These are phyloP conservation scores for Rubroboletus pulcherrimus DNA, from an alignment of 768 basidiomycete species.

Conservation along the genomic window DNA sequence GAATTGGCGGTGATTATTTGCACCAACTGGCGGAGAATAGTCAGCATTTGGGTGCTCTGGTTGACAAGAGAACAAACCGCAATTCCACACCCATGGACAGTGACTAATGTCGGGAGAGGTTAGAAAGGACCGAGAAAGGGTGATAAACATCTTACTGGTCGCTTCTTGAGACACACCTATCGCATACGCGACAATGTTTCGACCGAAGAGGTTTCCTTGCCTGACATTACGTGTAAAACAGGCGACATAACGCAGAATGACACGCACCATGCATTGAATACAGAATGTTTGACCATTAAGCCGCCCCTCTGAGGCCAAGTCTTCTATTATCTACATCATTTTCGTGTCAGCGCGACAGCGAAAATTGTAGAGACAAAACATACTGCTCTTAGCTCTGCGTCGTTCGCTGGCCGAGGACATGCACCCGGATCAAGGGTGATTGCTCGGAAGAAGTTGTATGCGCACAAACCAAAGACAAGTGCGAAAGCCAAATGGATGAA, in stretches of 20 bases:
- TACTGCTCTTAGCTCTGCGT: conserved; percentile 85
- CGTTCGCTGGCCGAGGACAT: conserved; percentile 75
- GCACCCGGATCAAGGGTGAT: conserved; percentile 87
- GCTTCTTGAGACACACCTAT: conserved; percentile 83
- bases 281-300: conserved; percentile 97
- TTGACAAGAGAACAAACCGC: conserved; percentile 52
- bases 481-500: conserved; percentile 77
- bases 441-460: conserved; percentile 89
- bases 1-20: conserved; percentile 94
- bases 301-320: conserved; percentile 80
- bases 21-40: conserved; percentile 57
- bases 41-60: background rate
- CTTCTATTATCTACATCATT: conserved; percentile 72
- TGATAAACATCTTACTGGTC: conserved; percentile 71
- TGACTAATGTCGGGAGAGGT: conserved; percentile 50
- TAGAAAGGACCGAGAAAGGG: background rate
- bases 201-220: conserved; percentile 88
- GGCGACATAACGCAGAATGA: background rate
- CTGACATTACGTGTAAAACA: conserved; percentile 30
- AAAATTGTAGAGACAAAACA: conserved; percentile 23
- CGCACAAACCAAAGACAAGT: conserved; percentile 63
- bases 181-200: conserved; percentile 92
- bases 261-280: conserved; percentile 83
- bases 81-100: conserved; percentile 99
- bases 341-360: background rate